A percentile compares a stretch with the other conserved stretches of the same genome.
Evolutionary conservation across 2,329 filamentous ascomycete genomes (phyloP).

Genomic region (Fusarium sp.): DNA sequence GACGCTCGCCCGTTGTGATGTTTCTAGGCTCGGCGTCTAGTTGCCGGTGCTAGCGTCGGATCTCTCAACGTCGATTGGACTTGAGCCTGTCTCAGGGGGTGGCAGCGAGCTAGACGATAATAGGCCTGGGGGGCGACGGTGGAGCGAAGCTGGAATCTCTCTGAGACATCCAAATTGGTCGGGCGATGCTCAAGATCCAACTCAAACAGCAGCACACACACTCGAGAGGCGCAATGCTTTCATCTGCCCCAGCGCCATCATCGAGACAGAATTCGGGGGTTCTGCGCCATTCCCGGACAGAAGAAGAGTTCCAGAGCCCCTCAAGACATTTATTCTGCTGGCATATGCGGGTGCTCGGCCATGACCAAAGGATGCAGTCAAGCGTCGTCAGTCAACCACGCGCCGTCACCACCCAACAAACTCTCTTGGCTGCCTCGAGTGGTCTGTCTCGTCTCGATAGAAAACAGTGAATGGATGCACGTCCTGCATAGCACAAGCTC

Average conservation of each 20-base stretch:
- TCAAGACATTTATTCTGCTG: slow-evolving; percentile 1
- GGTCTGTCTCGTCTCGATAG: neutral
- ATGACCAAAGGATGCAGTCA: slow-evolving; percentile 14
- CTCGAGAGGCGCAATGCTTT: slow-evolving; percentile 8
- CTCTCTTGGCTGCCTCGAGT: slow-evolving; percentile 13
- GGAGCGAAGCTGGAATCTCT: slow-evolving; percentile 36
- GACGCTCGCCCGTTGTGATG: slow-evolving; percentile 14
- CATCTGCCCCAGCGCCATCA: neutral
- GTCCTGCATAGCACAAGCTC: neutral
- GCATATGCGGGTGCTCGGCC: slow-evolving; percentile 9
- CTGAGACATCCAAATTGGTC: slow-evolving; percentile 9
- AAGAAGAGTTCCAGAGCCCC: neutral
- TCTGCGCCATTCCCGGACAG: slow-evolving; percentile 19
- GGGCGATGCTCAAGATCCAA: slow-evolving; percentile 17
- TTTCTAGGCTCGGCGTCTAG: slow-evolving; percentile 28
- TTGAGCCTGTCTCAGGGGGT: slow-evolving; percentile 41
- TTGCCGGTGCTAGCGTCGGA: slow-evolving; percentile 34
- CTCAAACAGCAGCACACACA: slow-evolving; percentile 26
- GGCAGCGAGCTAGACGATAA: slow-evolving; percentile 37
- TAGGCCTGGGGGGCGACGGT: slow-evolving; percentile 26
- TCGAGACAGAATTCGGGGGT: slow-evolving; percentile 12
- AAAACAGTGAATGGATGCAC: neutral
- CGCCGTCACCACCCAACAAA: slow-evolving; percentile 27
- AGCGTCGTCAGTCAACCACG: slow-evolving; percentile 21
- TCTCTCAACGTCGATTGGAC: slow-evolving; percentile 36